These are phyloP conservation scores for Phellopilus nigrolimitatus DNA, from an alignment of 1,284 basidiomycete genomes.

Conservation along the genomic window DNA sequence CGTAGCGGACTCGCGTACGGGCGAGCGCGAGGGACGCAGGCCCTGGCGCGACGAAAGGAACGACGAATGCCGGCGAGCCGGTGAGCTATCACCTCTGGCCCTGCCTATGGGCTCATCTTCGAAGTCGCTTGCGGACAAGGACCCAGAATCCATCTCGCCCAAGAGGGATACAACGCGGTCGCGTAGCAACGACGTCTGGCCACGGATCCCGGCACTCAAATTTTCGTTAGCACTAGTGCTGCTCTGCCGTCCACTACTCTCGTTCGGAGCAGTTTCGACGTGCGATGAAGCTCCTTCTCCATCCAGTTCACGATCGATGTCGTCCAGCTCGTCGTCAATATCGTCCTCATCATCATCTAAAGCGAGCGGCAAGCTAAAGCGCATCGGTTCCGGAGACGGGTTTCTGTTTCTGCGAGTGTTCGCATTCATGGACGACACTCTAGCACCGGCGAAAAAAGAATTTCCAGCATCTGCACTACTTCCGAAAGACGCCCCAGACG, in stretches of 20 bases:
- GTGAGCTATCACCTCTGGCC: no score
- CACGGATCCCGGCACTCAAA: no score
- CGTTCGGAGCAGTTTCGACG: not conserved
- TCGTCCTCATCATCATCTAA: conserved; percentile 7
- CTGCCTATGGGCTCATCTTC: no score
- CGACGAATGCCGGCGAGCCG: no score
- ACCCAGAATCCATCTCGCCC: no score
- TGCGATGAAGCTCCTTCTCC: not conserved
- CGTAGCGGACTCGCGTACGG: no score
- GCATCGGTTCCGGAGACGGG: not conserved
- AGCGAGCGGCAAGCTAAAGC: not conserved
- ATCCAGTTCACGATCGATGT: conserved; percentile 8
- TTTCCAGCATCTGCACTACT: not conserved
- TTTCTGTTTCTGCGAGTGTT: not conserved
- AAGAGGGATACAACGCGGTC: no score
- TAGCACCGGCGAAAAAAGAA: not conserved
- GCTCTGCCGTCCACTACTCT: not conserved
- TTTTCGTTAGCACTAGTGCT: no score
- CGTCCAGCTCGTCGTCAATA: conserved; percentile 5
- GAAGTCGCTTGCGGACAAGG: no score
- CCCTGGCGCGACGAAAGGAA: no score
- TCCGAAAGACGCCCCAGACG: not conserved
- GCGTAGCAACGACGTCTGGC: no score
- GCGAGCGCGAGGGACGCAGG: no score
- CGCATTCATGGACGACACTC: not conserved